Evolutionary conservation across 805 yeast genomes (phyloP), one percentile per base, ranked within the genome.

Genomic region (Zygotorulaspora danielsina): DNA sequence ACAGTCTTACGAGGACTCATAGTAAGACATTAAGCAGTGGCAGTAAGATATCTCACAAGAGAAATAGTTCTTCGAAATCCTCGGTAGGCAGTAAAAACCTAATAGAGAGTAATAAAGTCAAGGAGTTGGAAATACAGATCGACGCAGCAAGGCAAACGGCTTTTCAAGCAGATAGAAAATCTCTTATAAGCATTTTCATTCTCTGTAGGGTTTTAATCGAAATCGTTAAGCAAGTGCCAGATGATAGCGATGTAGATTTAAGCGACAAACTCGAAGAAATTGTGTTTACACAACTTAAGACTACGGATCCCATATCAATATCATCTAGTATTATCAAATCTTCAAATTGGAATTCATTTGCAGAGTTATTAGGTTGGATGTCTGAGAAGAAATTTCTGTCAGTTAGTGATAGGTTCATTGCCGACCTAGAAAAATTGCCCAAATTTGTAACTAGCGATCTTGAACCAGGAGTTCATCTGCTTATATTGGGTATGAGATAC

Each of bases 331-430:
- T 79, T 17, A 85, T 90, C 2, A 75, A 95, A 41, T 80, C 93
- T 6, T 87, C 96, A 0, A 93, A 93, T 59, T 93, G 97, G 97
- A 82, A 84, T 53, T 71, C 89, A 24, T 81, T 93, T 61, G 95
- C 97, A 0, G 84, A 84, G 45, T 67, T 93, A 5, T 64, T 94
- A 28, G 98, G 98, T 1, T 81, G 79, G 48, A 88, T 94, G 95
- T 85, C 96, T 0, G 83, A 77, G 32, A 79, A 79, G 47, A 72
- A 94, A 37, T 88, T 93, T 50, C 59, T 86, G 9, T 81, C 88
- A 40, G 97, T 93, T 1, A 85, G 95, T 55, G 98, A 93, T 59
- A 67, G 96, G 41, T 93, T 93, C 55, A 84, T 93, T 38, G 94
- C 95, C 0, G 97, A 90, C 53, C 64, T 93, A 38, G 98, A 93